phyloP scores from a whole-genome alignment of 495 filamentous ascomycete species.

The Penicillium odoratum region DNA sequence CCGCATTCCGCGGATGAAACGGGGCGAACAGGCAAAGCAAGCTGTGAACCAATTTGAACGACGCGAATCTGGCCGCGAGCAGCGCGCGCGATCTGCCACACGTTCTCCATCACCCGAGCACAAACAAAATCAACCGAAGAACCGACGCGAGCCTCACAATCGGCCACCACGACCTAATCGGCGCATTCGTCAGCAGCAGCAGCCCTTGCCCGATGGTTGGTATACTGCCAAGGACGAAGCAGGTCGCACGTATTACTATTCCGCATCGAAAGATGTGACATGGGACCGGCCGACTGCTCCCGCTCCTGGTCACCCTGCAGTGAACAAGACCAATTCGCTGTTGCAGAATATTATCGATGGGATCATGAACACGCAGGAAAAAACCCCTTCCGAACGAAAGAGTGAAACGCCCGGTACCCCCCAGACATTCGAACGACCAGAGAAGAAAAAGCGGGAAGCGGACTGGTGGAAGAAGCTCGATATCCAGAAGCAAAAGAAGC shows the following conservation, averaged over 20 bases:
- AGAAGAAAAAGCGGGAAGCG: conserved; percentile 55
- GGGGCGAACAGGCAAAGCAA: conserved; percentile 53
- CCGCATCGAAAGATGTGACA: conserved; percentile 67
- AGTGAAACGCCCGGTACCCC: conserved; percentile 50
- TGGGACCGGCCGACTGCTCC: conserved; percentile 75
- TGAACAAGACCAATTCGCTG: conserved; percentile 64
- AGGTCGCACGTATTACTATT: conserved; percentile 80
- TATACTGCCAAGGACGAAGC: conserved; percentile 63
- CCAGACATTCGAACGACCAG: conserved; percentile 54
- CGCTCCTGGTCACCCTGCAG: conserved; percentile 61
- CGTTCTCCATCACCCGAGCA: conserved; percentile 55
- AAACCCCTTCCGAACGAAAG: conserved; percentile 63
- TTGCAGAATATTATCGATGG: conserved; percentile 85
- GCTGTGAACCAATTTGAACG: conserved; percentile 64
- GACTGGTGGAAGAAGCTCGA: conserved; percentile 81
- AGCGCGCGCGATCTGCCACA: conserved; percentile 48
- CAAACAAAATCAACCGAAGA: conserved; percentile 47
- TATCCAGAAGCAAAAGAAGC: conserved; percentile 85
- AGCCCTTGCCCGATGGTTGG: conserved; percentile 73
- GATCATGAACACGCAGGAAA: conserved; percentile 67
- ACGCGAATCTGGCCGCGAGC: conserved; percentile 63
- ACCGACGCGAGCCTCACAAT: conserved; percentile 61
- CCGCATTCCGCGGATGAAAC: conserved; percentile 84
- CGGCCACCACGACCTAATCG: conserved; percentile 55
- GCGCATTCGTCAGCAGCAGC: conserved; percentile 11